phyloP scores from a whole-genome alignment of 371 early-diverging fungal genomes.

The Saksenaea vasiformis region DNA sequence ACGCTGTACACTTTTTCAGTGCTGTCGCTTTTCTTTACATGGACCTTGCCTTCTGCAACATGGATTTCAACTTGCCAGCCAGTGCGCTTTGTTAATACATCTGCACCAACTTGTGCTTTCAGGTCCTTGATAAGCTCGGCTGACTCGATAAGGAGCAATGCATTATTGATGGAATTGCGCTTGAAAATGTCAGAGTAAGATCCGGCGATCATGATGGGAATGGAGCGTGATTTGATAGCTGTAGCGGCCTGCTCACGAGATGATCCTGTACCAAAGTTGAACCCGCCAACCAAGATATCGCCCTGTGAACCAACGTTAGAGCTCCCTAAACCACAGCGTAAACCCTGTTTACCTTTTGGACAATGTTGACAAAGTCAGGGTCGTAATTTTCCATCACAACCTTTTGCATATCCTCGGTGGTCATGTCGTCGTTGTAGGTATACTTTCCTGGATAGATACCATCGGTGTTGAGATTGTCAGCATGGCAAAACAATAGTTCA shows the following conservation, averaged over 20 bases:
- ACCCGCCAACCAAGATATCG: conserved; percentile 88
- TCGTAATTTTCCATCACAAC: conserved; percentile 98
- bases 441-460: conserved; percentile 96
- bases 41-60: conserved; percentile 56
- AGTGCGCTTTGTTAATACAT: conserved; percentile 69
- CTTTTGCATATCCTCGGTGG: conserved; percentile 82
- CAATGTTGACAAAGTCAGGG: conserved; percentile 72
- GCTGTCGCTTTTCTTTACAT: conserved; percentile 44
- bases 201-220: conserved; percentile 84
- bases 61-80: conserved; percentile 68
- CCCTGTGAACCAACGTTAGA: conserved; percentile 25
- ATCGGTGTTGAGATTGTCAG: conserved; percentile 96
- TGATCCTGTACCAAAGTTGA: conserved; percentile 96
- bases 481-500: conserved; percentile 81
- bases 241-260: conserved; percentile 98
- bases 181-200: conserved; percentile 95
- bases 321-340: background rate
- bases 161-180: conserved; percentile 97
- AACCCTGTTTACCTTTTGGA: conserved; percentile 43
- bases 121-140: conserved; percentile 79
- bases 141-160: conserved; percentile 85
- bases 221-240: conserved; percentile 83
- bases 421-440: conserved; percentile 93
- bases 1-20: conserved; percentile 59
- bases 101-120: conserved; percentile 43